Conservation (phyloP, 2,329 filamentous ascomycete genomes). For the Emergomyces orientalis region DNA sequence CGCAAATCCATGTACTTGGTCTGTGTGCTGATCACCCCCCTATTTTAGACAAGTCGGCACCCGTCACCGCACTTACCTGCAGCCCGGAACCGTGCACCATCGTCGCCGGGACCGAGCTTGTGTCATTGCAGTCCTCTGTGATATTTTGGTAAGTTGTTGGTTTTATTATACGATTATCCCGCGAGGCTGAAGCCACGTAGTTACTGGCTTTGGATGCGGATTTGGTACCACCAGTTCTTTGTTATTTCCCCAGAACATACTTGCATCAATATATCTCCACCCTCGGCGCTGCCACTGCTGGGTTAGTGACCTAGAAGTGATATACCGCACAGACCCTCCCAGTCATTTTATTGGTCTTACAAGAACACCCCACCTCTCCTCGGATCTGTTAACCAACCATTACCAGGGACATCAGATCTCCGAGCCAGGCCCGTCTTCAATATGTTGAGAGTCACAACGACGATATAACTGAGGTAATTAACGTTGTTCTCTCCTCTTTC, state of each 20-base stretch:
- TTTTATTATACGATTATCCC: neutral
- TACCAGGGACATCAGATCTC: slow-evolving; percentile 37
- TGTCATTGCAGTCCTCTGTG: slow-evolving; percentile 34
- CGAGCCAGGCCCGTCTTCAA: slow-evolving; percentile 27
- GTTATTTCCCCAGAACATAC: neutral
- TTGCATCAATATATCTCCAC: neutral
- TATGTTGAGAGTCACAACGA: slow-evolving; percentile 46
- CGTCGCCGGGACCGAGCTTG: slow-evolving; percentile 49
- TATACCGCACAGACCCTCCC: neutral
- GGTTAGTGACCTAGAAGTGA: neutral
- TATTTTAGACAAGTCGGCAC: slow-evolving; percentile 38
- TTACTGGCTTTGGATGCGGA: neutral
- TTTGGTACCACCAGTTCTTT: slow-evolving; percentile 1
- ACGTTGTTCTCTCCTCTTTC: slow-evolving; percentile 1
- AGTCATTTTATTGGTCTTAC: neutral
- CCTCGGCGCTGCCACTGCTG: neutral
- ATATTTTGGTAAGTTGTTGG: slow-evolving; percentile 36
- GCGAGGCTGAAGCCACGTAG: slow-evolving; percentile 3
- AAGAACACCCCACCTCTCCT: neutral
- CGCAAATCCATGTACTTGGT: slow-evolving; percentile 7
- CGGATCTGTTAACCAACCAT: slow-evolving; percentile 21
- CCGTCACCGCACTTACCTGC: slow-evolving; percentile 46
- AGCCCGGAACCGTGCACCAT: slow-evolving; percentile 39
- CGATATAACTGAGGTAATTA: slow-evolving; percentile 48
- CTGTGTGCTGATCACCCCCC: slow-evolving; percentile 6